These are phyloP conservation scores for Blastocystis sp. DNA, from an alignment of 352 stramenopile species.

Conservation along the genomic window DNA sequence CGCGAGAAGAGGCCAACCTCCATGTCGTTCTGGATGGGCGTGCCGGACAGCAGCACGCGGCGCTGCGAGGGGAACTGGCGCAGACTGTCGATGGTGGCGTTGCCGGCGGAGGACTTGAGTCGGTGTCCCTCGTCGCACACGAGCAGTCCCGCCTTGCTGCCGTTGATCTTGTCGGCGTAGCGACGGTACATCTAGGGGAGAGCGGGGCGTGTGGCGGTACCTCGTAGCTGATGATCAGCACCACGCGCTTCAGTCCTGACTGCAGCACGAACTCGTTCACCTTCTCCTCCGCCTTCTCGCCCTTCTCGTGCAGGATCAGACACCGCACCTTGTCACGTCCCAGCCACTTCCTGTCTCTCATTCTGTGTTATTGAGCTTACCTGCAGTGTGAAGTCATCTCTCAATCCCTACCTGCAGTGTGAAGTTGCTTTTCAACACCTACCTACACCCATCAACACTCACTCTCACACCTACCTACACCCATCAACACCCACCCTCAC, in stretches of 20 bases:
- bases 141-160: constrained; percentile 77
- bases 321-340: constrained; percentile 45
- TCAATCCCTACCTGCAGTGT: too few relatives aligned
- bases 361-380: neutral
- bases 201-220: constrained; percentile 76
- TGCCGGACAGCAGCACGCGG: constrained; percentile 79
- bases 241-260: constrained; percentile 54
- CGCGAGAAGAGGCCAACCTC: constrained; percentile 23
- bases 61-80: constrained; percentile 47
- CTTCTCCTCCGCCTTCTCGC: constrained; percentile 47
- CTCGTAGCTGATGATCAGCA: constrained; percentile 81
- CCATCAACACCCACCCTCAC: neutral
- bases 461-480: too few relatives aligned
- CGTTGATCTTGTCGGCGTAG: constrained; percentile 50
- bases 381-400: neutral
- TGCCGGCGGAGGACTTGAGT: constrained; percentile 79
- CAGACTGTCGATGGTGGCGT: constrained; percentile 66
- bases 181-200: constrained; percentile 73
- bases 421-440: too few relatives aligned
- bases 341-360: constrained; percentile 66
- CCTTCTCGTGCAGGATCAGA: constrained; percentile 53
- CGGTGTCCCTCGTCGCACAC: constrained; percentile 81
- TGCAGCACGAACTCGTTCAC: constrained; percentile 63
- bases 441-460: neutral
- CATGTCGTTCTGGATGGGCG: constrained; percentile 80